Base-by-base conservation (phyloP, 2,329 filamentous ascomycete genomes). In the Fusarium sp. region DNA sequence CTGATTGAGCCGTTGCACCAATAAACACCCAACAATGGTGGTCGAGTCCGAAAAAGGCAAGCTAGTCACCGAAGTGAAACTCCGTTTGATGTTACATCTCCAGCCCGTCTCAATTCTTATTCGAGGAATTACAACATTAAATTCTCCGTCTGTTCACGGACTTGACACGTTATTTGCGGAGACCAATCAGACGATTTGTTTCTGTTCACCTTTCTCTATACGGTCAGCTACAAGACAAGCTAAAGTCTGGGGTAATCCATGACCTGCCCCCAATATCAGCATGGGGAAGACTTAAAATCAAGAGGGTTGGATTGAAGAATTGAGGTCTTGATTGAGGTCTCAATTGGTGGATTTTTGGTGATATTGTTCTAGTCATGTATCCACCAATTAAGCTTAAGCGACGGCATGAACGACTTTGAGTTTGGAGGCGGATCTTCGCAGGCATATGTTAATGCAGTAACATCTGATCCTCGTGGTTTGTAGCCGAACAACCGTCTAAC, bases 51-150 rank as follows among this genome's bases (percentile, higher is more conserved):
- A 49, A 52, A 56, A 18, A 4, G 66, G 66, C 17, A 69, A 56
- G 11, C 18, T 40, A 33, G 37, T 31, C 37, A 8, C 31, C 13
- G 27, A 39, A 47, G 42, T 55, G 51, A 69, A 62, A 68, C 66
- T 69, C 66, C 66, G 66, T 66, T 27, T 50, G 23, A 42, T 52
- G 66, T 69, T 69, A 67, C 66, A 69, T 67, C 39, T 50, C 42
- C 14, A 45, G 9, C 42, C 7, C 18, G 13, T 4, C 14, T 25
- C 27, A 21, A 45, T 21, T 35, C 50, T 68, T 31, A 69, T 69
- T 69, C 58, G 66, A 70, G 66, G 66, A 57, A 69, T 67, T 29
- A 35, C 21, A 18, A 11, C 15, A 14, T 11, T 21, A 23, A 48
- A 57, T 69, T 54, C 20, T 69, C 66, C 66, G 66, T 54, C 66